Conservation (phyloP, 345 rosid genomes). For the Boechera stricta region DNA sequence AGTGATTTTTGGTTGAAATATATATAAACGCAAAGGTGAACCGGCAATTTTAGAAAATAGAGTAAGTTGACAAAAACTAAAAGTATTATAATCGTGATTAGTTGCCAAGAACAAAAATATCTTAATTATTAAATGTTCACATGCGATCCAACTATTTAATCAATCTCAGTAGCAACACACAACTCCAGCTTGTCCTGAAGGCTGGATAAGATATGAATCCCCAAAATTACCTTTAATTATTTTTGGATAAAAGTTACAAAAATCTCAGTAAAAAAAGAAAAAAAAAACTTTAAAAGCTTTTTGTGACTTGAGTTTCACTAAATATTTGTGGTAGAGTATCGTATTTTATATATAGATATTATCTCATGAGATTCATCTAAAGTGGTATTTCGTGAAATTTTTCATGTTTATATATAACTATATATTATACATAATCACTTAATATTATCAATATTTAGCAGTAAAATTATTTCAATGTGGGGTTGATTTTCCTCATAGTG, state of each 20-base stretch:
- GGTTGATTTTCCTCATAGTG: conserved; percentile 1
- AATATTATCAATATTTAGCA: background rate
- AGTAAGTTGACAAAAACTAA: background rate
- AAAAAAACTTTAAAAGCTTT: background rate
- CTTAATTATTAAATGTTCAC: conserved; percentile 11
- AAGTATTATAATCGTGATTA: conserved; percentile 1
- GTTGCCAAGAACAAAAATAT: background rate
- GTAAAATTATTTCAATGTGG: conserved; percentile 24
- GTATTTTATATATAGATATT: too few species aligned
- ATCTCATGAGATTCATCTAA: background rate
- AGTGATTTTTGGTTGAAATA: background rate
- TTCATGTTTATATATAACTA: background rate
- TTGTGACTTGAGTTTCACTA: background rate
- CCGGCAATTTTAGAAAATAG: background rate
- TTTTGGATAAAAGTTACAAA: background rate
- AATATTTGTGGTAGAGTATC: background rate
- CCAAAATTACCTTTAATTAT: background rate
- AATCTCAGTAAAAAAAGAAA: background rate
- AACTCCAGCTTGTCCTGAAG: conserved; percentile 12
- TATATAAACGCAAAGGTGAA: background rate
- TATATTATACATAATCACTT: background rate
- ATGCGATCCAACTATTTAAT: conserved; percentile 18
- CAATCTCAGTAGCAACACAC: conserved; percentile 9
- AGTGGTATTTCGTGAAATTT: background rate
- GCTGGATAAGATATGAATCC: background rate